phyloP scores from a whole-genome alignment of 768 basidiomycete species.

The Leccinum subgranulosum region DNA sequence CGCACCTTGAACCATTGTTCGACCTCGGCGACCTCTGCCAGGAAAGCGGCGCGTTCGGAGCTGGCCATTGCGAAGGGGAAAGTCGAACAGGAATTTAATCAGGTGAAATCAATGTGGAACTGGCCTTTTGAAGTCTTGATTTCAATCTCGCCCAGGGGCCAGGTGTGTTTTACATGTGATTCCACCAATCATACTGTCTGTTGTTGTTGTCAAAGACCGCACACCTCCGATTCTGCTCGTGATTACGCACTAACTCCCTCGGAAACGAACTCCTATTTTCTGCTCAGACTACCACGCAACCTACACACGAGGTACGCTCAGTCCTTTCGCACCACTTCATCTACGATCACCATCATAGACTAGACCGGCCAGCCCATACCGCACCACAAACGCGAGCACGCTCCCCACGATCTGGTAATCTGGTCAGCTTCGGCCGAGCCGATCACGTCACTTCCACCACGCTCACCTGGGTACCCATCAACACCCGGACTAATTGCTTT shows the following conservation, averaged over 20 bases:
- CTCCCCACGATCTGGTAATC: constrained; percentile 64
- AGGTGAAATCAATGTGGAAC: neutral
- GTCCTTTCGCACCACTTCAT: constrained; percentile 32
- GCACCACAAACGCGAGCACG: constrained; percentile 74
- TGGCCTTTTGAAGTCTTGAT: constrained; percentile 13
- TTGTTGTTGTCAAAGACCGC: neutral
- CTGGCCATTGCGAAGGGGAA: constrained; percentile 44
- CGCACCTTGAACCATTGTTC: constrained; percentile 92
- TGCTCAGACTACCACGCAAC: neutral
- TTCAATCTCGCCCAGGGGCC: constrained; percentile 11
- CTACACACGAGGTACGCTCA: neutral
- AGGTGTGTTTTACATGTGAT: constrained; percentile 17
- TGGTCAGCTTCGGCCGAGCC: constrained; percentile 4
- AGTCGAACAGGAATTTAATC: neutral
- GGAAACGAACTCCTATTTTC: neutral
- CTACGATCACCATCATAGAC: constrained; percentile 92
- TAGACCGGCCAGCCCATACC: constrained; percentile 87
- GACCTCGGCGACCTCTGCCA: constrained; percentile 78
- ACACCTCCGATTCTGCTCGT: constrained; percentile 5
- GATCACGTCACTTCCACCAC: neutral
- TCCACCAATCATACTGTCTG: constrained; percentile 16
- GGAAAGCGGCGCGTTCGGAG: constrained; percentile 66
- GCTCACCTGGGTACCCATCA: constrained; percentile 74
- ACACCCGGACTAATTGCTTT: constrained; percentile 64
- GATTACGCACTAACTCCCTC: constrained; percentile 26